Evolutionary conservation across 371 early-diverging fungal species (phyloP).

Genomic region (Smittium mucronatum): DNA sequence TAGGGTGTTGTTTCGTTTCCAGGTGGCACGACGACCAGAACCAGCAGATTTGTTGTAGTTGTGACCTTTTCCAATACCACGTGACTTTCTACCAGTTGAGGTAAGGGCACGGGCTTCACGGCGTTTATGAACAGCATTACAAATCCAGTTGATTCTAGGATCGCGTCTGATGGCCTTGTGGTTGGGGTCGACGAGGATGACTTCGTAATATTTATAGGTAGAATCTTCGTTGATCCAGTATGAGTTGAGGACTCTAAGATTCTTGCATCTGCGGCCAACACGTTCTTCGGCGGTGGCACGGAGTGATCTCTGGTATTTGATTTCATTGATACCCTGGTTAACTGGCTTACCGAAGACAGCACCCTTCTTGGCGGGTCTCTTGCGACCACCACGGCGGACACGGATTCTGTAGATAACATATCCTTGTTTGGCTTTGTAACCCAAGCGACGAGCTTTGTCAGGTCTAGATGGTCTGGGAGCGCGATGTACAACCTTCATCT

Average conservation of each 20-base stretch:
- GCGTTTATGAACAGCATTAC: slow-evolving; percentile 92
- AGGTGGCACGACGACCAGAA: slow-evolving; percentile 78
- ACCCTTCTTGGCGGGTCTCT: slow-evolving; percentile 93
- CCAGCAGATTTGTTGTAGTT: slow-evolving; percentile 96
- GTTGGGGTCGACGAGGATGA: slow-evolving; percentile 93
- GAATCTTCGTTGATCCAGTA: slow-evolving; percentile 99
- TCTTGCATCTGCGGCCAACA: slow-evolving; percentile 88
- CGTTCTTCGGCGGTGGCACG: slow-evolving; percentile 93
- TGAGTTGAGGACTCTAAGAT: slow-evolving; percentile 93
- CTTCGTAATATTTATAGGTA: slow-evolving; percentile 97
- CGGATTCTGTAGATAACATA: slow-evolving; percentile 95
- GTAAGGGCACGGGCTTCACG: slow-evolving; percentile 98
- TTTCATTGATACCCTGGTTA: slow-evolving; percentile 93
- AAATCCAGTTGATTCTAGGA: slow-evolving; percentile 98
- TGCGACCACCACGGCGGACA: slow-evolving; percentile 97
- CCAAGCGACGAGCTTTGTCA: slow-evolving; percentile 97
- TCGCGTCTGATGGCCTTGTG: slow-evolving; percentile 97
- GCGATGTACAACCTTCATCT: slow-evolving; percentile 92
- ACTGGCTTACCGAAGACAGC: slow-evolving; percentile 96
- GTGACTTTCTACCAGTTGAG: slow-evolving; percentile 89
- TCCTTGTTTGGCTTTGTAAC: slow-evolving; percentile 99
- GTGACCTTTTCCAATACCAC: slow-evolving; percentile 97
- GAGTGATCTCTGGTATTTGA: slow-evolving; percentile 89
- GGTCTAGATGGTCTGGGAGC: slow-evolving; percentile 96
- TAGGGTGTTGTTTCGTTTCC: slow-evolving; percentile 65